These are phyloP conservation scores for Paramecium bursaria DNA, from an alignment of 73 alveolate genomes.

Conservation along the genomic window DNA sequence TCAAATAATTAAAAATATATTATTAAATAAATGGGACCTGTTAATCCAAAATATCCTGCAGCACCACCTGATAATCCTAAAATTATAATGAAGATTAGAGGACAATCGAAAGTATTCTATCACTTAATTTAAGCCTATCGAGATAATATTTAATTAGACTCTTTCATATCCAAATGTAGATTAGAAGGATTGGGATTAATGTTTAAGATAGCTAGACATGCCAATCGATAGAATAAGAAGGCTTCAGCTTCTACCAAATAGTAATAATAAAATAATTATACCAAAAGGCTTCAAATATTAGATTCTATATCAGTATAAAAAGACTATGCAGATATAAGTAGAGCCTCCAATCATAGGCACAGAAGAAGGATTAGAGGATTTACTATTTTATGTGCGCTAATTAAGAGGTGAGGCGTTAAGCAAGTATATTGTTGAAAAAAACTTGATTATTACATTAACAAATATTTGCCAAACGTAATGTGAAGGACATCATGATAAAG, in stretches of 20 bases:
- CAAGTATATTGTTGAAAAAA: slow-evolving; percentile 18
- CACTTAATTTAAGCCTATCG: background rate
- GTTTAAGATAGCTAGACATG: background rate
- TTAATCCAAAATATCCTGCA: slow-evolving; percentile 12
- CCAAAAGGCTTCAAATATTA: slow-evolving; percentile 5
- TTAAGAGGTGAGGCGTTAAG: background rate
- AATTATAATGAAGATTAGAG: background rate
- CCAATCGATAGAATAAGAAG: slow-evolving; percentile 16
- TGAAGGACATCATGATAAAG: slow-evolving; percentile 64
- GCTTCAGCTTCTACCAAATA: background rate
- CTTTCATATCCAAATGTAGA: slow-evolving; percentile 20
- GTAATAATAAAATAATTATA: background rate
- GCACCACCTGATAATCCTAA: slow-evolving; percentile 13
- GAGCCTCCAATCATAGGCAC: slow-evolving; percentile 44
- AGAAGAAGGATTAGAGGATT: slow-evolving; percentile 48
- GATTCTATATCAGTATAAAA: slow-evolving; percentile 5
- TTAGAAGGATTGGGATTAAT: background rate
- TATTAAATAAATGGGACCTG: slow-evolving; percentile 28
- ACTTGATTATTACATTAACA: slow-evolving; percentile 13
- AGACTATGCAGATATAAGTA: background rate
- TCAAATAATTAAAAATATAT: too few relatives aligned
- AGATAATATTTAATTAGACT: background rate
- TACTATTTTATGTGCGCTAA: slow-evolving; percentile 5
- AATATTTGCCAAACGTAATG: background rate
- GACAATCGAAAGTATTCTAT: background rate